Evolutionary conservation across 192 early-diverging fungal genomes (phyloP).

Genomic region (Physocladia obscura): DNA sequence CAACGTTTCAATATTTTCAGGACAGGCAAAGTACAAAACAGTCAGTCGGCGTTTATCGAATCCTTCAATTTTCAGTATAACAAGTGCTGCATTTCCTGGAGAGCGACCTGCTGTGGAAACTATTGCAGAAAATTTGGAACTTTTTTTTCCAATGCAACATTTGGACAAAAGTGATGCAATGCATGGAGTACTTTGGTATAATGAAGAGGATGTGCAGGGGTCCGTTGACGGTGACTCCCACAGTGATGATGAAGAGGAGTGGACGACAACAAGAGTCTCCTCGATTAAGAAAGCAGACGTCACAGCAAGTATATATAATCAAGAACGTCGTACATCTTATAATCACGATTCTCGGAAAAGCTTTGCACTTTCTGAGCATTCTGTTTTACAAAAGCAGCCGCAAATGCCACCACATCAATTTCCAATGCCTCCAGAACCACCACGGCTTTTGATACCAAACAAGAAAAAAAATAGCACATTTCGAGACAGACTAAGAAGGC

Average conservation of each 20-base stretch:
- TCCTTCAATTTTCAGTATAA: conserved; percentile 25
- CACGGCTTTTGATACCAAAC: too few species aligned
- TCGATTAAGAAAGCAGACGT: conserved; percentile 19
- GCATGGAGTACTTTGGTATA: conserved; percentile 22
- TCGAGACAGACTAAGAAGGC: background rate
- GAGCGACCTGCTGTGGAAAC: conserved; percentile 91
- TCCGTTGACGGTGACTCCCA: background rate
- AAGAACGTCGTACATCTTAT: too few species aligned
- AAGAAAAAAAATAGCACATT: too few species aligned
- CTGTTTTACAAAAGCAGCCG: too few species aligned
- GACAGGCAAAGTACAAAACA: too few species aligned
- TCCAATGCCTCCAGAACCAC: too few species aligned
- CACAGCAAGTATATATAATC: too few species aligned
- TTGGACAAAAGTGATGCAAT: conserved; percentile 18
- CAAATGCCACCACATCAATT: too few species aligned
- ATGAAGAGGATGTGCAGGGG: conserved; percentile 6
- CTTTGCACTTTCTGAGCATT: too few species aligned
- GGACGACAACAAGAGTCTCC: background rate
- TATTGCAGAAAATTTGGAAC: conserved; percentile 84
- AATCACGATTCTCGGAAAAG: too few species aligned
- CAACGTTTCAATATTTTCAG: too few species aligned
- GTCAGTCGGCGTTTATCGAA: too few species aligned
- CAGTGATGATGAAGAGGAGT: conserved; percentile 10
- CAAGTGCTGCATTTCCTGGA: conserved; percentile 72
- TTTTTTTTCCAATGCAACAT: conserved; percentile 69